phyloP scores from a whole-genome alignment of 2,329 filamentous ascomycete genomes.

The Pseudohalonectria lignicola region DNA sequence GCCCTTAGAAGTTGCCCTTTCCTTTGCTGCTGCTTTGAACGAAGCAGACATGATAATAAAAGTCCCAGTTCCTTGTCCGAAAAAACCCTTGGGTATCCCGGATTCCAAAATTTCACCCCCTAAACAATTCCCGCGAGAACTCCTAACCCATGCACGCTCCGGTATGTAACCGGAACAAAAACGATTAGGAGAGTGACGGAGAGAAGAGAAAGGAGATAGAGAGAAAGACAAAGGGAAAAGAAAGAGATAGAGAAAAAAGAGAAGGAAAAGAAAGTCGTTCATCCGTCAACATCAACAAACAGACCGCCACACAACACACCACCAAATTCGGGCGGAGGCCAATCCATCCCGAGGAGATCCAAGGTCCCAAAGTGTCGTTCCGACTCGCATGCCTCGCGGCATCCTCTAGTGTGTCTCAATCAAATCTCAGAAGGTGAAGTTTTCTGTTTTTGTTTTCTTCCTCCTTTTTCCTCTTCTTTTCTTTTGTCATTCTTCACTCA shows the following conservation, averaged over 20 bases:
- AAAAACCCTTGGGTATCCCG: too few relatives aligned
- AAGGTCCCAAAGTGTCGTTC: constrained; percentile 2
- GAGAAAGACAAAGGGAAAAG: constrained; percentile 2
- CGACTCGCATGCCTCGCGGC: constrained; percentile 25
- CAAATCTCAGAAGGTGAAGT: constrained; percentile 9
- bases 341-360: too few relatives aligned
- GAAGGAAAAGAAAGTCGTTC: constrained; percentile 2
- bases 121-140: background rate
- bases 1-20: too few relatives aligned
- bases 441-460: constrained; percentile 3
- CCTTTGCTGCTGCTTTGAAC: too few relatives aligned
- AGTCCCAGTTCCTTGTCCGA: too few relatives aligned
- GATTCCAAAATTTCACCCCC: background rate
- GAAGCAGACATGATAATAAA: too few relatives aligned
- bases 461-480: constrained; percentile 4
- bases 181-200: background rate
- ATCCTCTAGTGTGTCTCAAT: constrained; percentile 16
- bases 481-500: constrained; percentile 22
- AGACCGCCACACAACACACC: too few relatives aligned
- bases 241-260: constrained; percentile 2
- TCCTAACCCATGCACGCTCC: constrained; percentile 7
- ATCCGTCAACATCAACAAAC: too few relatives aligned
- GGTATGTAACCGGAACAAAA: constrained; percentile 5
- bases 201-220: constrained; percentile 2
- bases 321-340: too few relatives aligned